Percentiles rank a stretch among this genome's conserved stretches.
phyloP scores from a whole-genome alignment of 768 basidiomycete genomes.

The Rhizopogon vulgaris region DNA sequence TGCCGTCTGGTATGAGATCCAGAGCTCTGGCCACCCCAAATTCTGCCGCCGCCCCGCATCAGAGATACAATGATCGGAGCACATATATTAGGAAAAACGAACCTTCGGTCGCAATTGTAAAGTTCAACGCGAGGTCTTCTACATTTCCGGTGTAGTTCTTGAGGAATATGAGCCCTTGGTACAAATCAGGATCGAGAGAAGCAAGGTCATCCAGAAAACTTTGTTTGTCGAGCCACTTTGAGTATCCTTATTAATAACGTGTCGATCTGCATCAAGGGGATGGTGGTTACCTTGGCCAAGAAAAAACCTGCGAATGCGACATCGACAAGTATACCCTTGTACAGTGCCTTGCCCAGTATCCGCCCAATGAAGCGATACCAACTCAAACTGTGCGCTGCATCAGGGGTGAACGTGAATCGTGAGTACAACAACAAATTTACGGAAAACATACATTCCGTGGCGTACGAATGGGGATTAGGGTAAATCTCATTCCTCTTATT shows the following conservation, averaged over 20 bases:
- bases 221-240: constrained; percentile 88
- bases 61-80: not conserved
- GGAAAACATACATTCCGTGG: constrained; percentile 64
- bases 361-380: constrained; percentile 95
- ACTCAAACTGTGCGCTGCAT: constrained; percentile 68
- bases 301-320: constrained; percentile 96
- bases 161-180: constrained; percentile 85
- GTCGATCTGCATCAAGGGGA: not conserved
- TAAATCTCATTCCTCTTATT: constrained; percentile 92
- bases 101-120: constrained; percentile 86
- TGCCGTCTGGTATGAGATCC: constrained; percentile 78
- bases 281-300: constrained; percentile 61
- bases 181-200: constrained; percentile 88
- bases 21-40: constrained; percentile 72
- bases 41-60: constrained; percentile 39
- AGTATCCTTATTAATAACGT: not conserved
- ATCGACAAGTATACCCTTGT: constrained; percentile 92
- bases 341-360: constrained; percentile 93
- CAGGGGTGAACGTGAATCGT: not conserved
- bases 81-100: constrained; percentile 13
- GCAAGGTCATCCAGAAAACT: constrained; percentile 90
- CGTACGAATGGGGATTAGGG: constrained; percentile 89
- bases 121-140: constrained; percentile 87
- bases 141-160: constrained; percentile 86
- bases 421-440: not conserved